Evolutionary conservation across 306 rosid genomes (phyloP), one percentile per base, ranked within the genome.

Genomic region (Vigna trinervia): DNA sequence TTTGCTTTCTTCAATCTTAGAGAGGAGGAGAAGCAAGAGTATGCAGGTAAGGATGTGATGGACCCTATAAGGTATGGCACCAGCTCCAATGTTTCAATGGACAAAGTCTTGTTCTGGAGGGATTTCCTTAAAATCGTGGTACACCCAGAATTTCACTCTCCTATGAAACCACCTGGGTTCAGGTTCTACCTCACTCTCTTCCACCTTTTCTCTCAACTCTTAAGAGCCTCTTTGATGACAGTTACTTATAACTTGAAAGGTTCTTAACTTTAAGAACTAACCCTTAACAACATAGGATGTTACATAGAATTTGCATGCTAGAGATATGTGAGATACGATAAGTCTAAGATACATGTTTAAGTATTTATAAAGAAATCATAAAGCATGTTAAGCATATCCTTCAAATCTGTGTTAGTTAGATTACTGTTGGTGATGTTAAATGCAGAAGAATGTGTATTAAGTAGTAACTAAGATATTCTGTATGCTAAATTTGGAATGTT

Each of bases 71-170:
- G 82, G 81, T 85, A 77, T 23, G 89, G 91, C 5, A 89, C 91
- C 56, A 84, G 89, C 70, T 74, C 75, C 83, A 82, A 80, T 56
- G 79, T 76, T 11, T 81, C 85, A 26, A 23, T 46, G 2, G 84
- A 89, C 22, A 78, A 74, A 14, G 84, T 74, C 28, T 73, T 78
- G 6, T 83, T 85, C 6, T 87, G 93, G 91, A 85, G 91, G 73
- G 93, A 91, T 76, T 91, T 77, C 67, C 83, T 91, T 48, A 91
- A 91, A 75, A 72, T 84, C 26, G 17, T 85, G 34, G 89, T 85
- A 2, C 83, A 84, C 53, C 93, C 93, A 3, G 65, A 86, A 1
- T 91, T 88, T 79, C 87, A 85, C 70, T 84, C 86, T 46, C 92
- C 91, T 7, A 38, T 66, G 13, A 89, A 87, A 67, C 92, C 93